Conservation (phyloP, 148 eudicot genomes). For the Nepenthes mirabilis region DNA sequence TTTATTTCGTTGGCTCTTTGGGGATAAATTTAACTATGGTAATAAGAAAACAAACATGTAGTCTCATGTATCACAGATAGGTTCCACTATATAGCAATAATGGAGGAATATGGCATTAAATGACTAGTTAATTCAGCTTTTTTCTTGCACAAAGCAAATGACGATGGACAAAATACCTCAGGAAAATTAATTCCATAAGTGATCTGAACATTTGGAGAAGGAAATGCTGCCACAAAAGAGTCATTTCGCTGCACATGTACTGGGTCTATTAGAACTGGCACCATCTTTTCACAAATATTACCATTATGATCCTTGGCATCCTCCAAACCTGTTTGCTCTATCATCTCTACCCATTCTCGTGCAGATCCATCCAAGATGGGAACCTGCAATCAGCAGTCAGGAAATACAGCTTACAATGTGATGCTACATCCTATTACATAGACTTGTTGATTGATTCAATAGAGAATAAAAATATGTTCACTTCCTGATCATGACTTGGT, state of each 20-base stretch:
- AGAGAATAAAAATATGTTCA: too few relatives aligned
- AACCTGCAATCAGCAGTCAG: slow-evolving; percentile 26
- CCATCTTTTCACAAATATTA: slow-evolving; percentile 46
- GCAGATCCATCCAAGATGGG: slow-evolving; percentile 96
- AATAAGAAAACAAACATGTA: too few relatives aligned
- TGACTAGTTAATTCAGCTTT: neutral
- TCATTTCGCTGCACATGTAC: slow-evolving; percentile 54
- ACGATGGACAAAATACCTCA: slow-evolving; percentile 29
- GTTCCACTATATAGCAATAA: too few relatives aligned
- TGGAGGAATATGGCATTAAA: too few relatives aligned
- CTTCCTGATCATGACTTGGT: too few relatives aligned
- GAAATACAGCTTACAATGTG: neutral
- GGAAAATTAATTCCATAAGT: slow-evolving; percentile 71
- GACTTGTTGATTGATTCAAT: too few relatives aligned
- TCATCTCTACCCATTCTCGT: slow-evolving; percentile 74
- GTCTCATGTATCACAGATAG: too few relatives aligned
- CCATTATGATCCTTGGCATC: slow-evolving; percentile 49
- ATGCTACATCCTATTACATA: neutral
- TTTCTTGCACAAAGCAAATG: neutral
- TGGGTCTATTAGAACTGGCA: slow-evolving; percentile 54
- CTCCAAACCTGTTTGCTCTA: slow-evolving; percentile 51
- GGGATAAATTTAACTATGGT: too few relatives aligned
- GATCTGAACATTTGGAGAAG: slow-evolving; percentile 37
- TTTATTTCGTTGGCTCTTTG: too few relatives aligned
- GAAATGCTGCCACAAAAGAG: slow-evolving; percentile 72